A percentile compares a stretch with the other conserved stretches of the same genome.
Conservation (phyloP, 1,284 basidiomycete species). For the Exobasidium rhododendri region DNA sequence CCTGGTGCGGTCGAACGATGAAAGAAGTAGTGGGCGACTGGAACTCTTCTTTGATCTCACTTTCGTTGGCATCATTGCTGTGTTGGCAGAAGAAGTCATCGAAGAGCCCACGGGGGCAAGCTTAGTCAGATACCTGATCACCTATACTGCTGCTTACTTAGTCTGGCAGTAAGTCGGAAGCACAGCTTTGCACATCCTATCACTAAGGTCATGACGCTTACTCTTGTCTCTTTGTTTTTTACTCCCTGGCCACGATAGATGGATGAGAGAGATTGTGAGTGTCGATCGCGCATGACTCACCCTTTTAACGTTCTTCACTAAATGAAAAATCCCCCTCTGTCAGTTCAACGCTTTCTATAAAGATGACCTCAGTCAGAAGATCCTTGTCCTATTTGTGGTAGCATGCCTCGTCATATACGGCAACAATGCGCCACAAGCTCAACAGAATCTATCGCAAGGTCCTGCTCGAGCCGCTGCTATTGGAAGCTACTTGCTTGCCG, state of each 20-base stretch:
- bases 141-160: slow-evolving; percentile 38
- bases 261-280: neutral
- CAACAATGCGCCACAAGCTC: slow-evolving; percentile 36
- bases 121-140: slow-evolving; percentile 38
- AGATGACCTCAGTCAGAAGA: slow-evolving; percentile 35
- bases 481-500: slow-evolving; percentile 36
- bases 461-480: slow-evolving; percentile 35
- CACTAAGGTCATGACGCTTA: too few relatives aligned
- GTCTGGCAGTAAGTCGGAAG: slow-evolving; percentile 45
- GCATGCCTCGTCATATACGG: slow-evolving; percentile 38
- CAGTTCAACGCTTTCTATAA: slow-evolving; percentile 42
- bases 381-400: slow-evolving; percentile 45
- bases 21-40: slow-evolving; percentile 28
- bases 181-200: too few relatives aligned
- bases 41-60: slow-evolving; percentile 41
- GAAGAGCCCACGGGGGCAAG: slow-evolving; percentile 32
- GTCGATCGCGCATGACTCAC: too few relatives aligned
- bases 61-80: slow-evolving; percentile 43
- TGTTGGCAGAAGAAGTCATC: slow-evolving; percentile 36
- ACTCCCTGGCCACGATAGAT: neutral
- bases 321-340: too few relatives aligned
- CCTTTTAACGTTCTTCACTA: too few relatives aligned
- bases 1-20: slow-evolving; percentile 34
- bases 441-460: slow-evolving; percentile 21
- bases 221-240: too few relatives aligned